A percentile compares a stretch with the other conserved stretches of the same genome.
phyloP scores from a whole-genome alignment of 2,329 filamentous ascomycete species.

The Aspergillus chevalieri region DNA sequence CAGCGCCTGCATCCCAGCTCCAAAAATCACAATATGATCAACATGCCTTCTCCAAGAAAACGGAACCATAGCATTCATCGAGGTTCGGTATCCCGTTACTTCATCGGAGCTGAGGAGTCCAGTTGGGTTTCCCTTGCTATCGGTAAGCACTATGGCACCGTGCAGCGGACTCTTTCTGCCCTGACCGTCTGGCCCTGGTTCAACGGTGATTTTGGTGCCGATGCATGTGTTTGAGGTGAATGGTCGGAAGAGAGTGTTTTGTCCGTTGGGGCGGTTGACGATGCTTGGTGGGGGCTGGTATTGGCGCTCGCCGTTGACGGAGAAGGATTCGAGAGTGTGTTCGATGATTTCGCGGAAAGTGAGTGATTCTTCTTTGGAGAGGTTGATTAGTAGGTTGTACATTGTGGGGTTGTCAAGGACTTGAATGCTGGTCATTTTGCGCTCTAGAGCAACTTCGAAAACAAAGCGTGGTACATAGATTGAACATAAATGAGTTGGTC shows the following conservation, averaged over 20 bases:
- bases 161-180: constrained; percentile 12
- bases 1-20: too few species aligned
- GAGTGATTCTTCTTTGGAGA: constrained; percentile 1
- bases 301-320: constrained; percentile 2
- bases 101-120: too few species aligned
- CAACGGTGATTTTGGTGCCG: constrained; percentile 10
- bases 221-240: constrained; percentile 9
- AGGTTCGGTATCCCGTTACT: too few species aligned
- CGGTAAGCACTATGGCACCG: too few species aligned
- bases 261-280: constrained; percentile 8
- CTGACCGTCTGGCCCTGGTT: constrained; percentile 21
- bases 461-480: too few species aligned
- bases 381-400: constrained; percentile 3
- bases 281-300: constrained; percentile 7
- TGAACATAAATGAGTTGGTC: too few species aligned
- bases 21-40: too few species aligned
- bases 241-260: constrained; percentile 10
- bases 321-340: constrained; percentile 1
- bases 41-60: too few species aligned
- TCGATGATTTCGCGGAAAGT: background rate
- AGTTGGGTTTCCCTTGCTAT: too few species aligned
- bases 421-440: constrained; percentile 1
- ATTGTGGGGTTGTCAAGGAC: constrained; percentile 1
- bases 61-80: too few species aligned
- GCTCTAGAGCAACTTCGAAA: too few species aligned